Conservation (phyloP, 2,329 filamentous ascomycete species). For the Basipetospora chlamydospora region DNA sequence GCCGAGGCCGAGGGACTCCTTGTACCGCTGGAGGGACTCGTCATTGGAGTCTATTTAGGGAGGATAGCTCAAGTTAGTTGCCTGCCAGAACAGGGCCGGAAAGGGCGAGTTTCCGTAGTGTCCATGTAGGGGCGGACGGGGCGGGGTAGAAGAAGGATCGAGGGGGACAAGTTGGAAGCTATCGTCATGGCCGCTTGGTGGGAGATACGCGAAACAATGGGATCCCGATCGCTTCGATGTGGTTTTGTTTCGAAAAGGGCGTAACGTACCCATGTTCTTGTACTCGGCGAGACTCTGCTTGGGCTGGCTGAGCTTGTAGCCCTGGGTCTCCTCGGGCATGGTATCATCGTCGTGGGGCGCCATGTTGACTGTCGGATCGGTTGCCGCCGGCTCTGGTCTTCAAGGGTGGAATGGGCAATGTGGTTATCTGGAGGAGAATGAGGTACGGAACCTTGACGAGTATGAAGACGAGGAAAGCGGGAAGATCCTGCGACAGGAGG, state of each 20-base stretch:
- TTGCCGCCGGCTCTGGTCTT: background rate
- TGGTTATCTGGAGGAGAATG: too few relatives aligned
- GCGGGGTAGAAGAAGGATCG: too few relatives aligned
- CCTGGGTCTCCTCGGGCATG: slow-evolving; percentile 74
- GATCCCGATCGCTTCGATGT: too few relatives aligned
- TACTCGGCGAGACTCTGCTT: slow-evolving; percentile 97
- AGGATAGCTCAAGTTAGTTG: background rate
- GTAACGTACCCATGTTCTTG: slow-evolving; percentile 69
- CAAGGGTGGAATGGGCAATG: too few relatives aligned
- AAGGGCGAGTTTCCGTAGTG: too few relatives aligned
- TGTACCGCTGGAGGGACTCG: slow-evolving; percentile 94
- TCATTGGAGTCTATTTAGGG: slow-evolving; percentile 52
- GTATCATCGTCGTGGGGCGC: slow-evolving; percentile 64
- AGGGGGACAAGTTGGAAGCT: too few relatives aligned
- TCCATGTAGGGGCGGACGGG: too few relatives aligned
- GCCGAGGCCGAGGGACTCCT: slow-evolving; percentile 81
- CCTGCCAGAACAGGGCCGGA: background rate
- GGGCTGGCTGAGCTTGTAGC: slow-evolving; percentile 91
- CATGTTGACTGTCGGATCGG: slow-evolving; percentile 45
- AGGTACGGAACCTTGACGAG: too few relatives aligned
- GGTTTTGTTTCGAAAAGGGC: slow-evolving; percentile 2
- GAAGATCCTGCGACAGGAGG: background rate
- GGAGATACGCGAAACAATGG: too few relatives aligned
- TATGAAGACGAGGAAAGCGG: too few relatives aligned
- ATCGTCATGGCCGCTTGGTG: too few relatives aligned